Evolutionary conservation across 805 yeast genomes (phyloP).

Genomic region (Helenozyma rhizophorensis): DNA sequence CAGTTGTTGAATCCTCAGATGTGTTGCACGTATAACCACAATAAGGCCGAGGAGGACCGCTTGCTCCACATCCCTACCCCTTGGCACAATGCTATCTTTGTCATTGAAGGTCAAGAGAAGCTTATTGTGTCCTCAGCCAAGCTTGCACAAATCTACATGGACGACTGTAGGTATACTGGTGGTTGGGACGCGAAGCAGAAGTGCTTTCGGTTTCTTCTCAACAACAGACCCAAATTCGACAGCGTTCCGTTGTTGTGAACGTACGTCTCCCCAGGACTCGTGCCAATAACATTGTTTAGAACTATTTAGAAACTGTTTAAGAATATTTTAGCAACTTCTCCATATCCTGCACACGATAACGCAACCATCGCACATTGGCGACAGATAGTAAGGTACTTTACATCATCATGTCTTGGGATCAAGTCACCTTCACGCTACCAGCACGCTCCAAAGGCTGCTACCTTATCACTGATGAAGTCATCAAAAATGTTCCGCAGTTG

Average conservation of each 20-base stretch:
- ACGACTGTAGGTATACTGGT: constrained; percentile 11
- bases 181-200: constrained; percentile 14
- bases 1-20: constrained; percentile 39
- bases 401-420: constrained; percentile 47
- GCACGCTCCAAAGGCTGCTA: constrained; percentile 67
- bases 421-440: constrained; percentile 47
- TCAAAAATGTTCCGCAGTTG: constrained; percentile 53
- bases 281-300: too few species aligned
- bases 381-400: neutral
- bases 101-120: constrained; percentile 32
- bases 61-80: constrained; percentile 62
- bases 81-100: constrained; percentile 57
- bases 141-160: constrained; percentile 9
- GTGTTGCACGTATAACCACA: constrained; percentile 44
- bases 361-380: too few species aligned
- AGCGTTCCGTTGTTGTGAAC: too few species aligned
- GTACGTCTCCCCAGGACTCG: too few species aligned
- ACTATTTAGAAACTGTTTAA: too few species aligned
- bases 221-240: too few species aligned
- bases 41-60: constrained; percentile 39
- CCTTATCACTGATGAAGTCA: constrained; percentile 65
- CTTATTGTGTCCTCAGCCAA: constrained; percentile 12
- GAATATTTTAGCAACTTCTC: too few species aligned
- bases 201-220: constrained; percentile 8
- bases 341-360: too few species aligned